Conservation (phyloP, 148 eudicot species). For the Vaccinium vitisidaea region DNA sequence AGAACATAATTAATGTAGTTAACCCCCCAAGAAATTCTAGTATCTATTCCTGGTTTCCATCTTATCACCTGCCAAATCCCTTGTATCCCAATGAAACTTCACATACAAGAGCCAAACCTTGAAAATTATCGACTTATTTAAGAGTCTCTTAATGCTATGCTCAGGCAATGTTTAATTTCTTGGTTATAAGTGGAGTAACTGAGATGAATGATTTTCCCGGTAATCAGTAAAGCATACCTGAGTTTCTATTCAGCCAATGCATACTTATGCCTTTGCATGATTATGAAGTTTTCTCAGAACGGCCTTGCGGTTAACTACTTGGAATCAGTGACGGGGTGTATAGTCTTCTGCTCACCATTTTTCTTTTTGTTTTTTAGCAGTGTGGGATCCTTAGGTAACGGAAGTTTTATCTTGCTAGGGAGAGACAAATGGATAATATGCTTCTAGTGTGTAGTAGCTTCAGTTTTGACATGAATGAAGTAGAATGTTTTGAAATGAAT, state of each 20-base stretch:
- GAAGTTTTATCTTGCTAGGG: background rate
- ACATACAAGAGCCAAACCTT: background rate
- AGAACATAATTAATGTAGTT: background rate
- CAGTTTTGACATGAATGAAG: constrained; percentile 16
- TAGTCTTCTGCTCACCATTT: background rate
- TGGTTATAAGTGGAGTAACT: background rate
- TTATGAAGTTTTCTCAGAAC: too few relatives aligned
- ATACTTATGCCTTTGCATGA: background rate
- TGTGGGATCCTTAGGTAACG: background rate
- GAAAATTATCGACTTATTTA: background rate
- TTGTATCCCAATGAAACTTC: background rate
- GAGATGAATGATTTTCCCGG: background rate
- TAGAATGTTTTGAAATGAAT: background rate
- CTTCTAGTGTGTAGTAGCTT: background rate
- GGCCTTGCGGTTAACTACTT: background rate
- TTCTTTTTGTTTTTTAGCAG: background rate
- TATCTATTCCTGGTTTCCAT: background rate
- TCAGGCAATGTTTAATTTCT: background rate
- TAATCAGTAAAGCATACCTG: background rate
- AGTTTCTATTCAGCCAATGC: background rate
- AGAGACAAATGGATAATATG: background rate
- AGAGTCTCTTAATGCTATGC: background rate
- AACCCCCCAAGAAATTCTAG: background rate
- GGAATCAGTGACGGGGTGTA: background rate
- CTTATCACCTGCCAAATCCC: background rate